Conservation (phyloP, 1,284 basidiomycete genomes). For the Pseudozyma pruni region DNA sequence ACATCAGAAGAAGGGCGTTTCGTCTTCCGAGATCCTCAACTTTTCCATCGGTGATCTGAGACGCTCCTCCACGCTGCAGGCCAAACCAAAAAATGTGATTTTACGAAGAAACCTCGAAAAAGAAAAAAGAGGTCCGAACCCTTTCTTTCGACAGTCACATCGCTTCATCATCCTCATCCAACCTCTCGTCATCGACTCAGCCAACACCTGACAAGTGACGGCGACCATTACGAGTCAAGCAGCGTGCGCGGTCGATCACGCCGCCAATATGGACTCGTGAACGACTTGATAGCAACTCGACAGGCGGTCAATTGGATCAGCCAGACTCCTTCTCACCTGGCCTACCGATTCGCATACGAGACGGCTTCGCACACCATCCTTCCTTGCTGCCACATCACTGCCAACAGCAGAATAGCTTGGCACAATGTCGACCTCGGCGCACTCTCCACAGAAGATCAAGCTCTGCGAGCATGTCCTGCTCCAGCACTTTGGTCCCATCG, state of each 20-base stretch:
- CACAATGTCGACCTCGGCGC: constrained; percentile 38
- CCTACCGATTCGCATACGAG: background rate
- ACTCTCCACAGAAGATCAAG: constrained; percentile 62
- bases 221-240: no score
- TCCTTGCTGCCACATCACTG: background rate
- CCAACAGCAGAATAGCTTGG: background rate
- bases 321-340: no score
- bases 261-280: no score
- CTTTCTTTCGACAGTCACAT: no score
- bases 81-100: constrained; percentile 6
- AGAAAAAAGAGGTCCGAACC: constrained; percentile 1
- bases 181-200: background rate
- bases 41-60: constrained; percentile 17
- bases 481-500: constrained; percentile 81
- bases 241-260: no score
- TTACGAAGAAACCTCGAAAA: constrained; percentile 33
- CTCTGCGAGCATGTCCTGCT: constrained; percentile 80
- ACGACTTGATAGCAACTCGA: no score
- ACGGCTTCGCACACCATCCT: no score
- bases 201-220: no score
- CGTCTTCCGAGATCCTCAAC: constrained; percentile 7
- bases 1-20: constrained; percentile 16
- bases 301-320: no score
- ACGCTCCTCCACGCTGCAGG: constrained; percentile 29
- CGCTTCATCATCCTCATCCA: constrained; percentile 4